Percentiles rank a stretch among this genome's conserved stretches.
These are phyloP conservation scores for Plasmodium adleri DNA, from an alignment of 169 alveolate genomes.

Conservation along the genomic window DNA sequence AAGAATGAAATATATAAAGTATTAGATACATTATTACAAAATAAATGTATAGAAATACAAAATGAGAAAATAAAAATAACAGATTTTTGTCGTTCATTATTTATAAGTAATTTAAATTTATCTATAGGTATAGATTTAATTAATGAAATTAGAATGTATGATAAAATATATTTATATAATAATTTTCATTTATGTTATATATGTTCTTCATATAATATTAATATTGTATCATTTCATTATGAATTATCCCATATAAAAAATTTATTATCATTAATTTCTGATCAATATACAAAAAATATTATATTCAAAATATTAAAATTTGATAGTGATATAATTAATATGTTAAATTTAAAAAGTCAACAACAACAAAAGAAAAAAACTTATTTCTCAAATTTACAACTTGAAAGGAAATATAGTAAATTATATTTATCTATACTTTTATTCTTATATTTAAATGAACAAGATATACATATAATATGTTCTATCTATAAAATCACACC, in stretches of 20 bases:
- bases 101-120: conserved; percentile 48
- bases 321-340: conserved; percentile 65
- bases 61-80: conserved; percentile 23
- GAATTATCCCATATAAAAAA: conserved; percentile 40
- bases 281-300: conserved; percentile 35
- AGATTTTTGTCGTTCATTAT: conserved; percentile 43
- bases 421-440: conserved; percentile 42
- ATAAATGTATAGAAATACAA: conserved; percentile 40
- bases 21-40: conserved; percentile 14
- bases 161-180: conserved; percentile 19
- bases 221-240: conserved; percentile 28
- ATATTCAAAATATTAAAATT: conserved; percentile 50
- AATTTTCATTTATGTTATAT: conserved; percentile 66
- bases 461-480: conserved; percentile 2
- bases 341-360: conserved; percentile 34
- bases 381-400: conserved; percentile 7
- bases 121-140: conserved; percentile 35
- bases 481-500: conserved; percentile 35
- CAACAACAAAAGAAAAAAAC: conserved; percentile 15
- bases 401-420: conserved; percentile 43
- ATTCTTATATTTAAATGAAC: conserved; percentile 26
- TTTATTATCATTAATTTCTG: conserved; percentile 17
- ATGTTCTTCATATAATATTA: conserved; percentile 40
- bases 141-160: conserved; percentile 34
- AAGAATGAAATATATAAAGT: conserved; percentile 27